Percentiles rank a stretch among this genome's conserved stretches.
These are phyloP conservation scores for Hippophae rhamnoides DNA, from an alignment of 306 rosid species.

Conservation along the genomic window DNA sequence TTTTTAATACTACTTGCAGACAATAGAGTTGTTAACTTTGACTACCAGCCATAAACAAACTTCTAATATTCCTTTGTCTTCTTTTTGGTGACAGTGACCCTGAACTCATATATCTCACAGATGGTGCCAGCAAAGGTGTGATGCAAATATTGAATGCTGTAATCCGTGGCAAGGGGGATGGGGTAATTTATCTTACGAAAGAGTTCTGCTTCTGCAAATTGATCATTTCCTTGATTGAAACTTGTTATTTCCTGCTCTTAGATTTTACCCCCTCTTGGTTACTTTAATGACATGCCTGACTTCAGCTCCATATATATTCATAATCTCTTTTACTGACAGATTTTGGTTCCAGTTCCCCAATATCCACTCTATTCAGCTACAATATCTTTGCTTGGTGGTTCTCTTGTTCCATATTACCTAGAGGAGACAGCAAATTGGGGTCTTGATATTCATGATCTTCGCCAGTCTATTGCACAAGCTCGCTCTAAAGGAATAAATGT, in stretches of 20 bases:
- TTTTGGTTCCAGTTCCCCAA: constrained; percentile 99
- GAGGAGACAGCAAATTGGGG: constrained; percentile 99
- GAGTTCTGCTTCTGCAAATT: neutral
- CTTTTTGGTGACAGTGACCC: constrained; percentile 58
- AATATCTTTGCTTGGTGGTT: constrained; percentile 73
- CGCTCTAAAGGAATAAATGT: constrained; percentile 77
- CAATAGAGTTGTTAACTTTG: constrained; percentile 11
- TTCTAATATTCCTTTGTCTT: constrained; percentile 19
- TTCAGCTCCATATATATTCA: neutral
- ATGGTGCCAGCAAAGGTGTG: constrained; percentile 99
- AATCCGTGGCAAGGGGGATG: constrained; percentile 74
- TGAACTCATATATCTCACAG: constrained; percentile 89
- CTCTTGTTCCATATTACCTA: constrained; percentile 96
- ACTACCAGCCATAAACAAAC: constrained; percentile 18
- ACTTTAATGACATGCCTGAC: too few species aligned
- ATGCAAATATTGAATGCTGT: constrained; percentile 88
- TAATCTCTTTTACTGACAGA: constrained; percentile 30
- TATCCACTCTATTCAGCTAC: constrained; percentile 98
- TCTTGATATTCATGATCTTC: constrained; percentile 71
- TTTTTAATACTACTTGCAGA: constrained; percentile 9
- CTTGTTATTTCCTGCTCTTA: neutral
- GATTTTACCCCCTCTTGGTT: neutral
- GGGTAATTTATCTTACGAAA: constrained; percentile 48
- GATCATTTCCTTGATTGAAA: neutral
- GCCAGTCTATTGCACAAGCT: constrained; percentile 55